A percentile compares a stretch with the other conserved stretches of the same genome.
phyloP scores from a whole-genome alignment of 2,329 filamentous ascomycete genomes.

The Alternaria tenuissima region DNA sequence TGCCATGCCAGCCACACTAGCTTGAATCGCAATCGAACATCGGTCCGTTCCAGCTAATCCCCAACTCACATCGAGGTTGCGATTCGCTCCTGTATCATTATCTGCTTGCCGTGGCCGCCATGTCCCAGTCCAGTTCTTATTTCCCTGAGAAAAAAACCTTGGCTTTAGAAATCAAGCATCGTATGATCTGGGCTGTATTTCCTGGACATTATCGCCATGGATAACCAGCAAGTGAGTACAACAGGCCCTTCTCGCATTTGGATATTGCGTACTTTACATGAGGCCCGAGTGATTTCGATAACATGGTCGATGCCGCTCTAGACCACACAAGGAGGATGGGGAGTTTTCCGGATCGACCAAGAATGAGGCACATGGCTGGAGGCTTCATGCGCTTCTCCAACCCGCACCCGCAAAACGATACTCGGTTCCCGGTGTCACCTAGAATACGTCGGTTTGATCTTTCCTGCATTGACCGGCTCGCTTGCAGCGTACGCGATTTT shows the following conservation, averaged over 20 bases:
- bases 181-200: neutral
- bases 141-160: neutral
- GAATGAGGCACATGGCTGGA: neutral
- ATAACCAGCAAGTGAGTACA: neutral
- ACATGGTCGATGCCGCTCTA: neutral
- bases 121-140: neutral
- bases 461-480: neutral
- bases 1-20: neutral
- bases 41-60: neutral
- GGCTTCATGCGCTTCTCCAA: neutral
- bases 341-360: neutral
- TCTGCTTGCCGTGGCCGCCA: neutral
- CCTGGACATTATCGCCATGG: neutral
- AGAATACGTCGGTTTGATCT: neutral
- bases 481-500: neutral
- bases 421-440: neutral
- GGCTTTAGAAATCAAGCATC: constrained; percentile 1
- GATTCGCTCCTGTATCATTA: neutral
- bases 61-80: neutral
- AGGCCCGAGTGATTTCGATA: neutral
- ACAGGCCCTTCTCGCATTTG: neutral
- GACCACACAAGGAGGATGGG: neutral
- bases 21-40: neutral
- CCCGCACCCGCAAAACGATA: neutral
- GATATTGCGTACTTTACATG: neutral